These are phyloP conservation scores for Cavenderia fasciculata DNA, from an alignment of 78 protist genomes.

Conservation along the genomic window DNA sequence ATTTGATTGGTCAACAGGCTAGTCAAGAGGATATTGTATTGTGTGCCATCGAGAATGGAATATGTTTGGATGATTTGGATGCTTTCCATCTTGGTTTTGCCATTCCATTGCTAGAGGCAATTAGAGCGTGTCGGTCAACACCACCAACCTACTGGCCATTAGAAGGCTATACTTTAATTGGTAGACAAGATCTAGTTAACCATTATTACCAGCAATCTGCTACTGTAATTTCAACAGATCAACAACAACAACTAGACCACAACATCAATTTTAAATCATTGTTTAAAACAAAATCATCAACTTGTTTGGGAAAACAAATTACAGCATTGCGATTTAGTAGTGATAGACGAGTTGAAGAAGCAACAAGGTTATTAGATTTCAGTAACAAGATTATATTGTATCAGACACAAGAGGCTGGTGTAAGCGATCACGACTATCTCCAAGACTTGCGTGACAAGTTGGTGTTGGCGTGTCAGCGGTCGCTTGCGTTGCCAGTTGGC, in stretches of 20 bases:
- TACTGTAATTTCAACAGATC: background rate
- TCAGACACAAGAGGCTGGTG: slow-evolving; percentile 56
- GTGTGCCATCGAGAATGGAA: too few relatives aligned
- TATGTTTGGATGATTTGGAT: slow-evolving; percentile 49
- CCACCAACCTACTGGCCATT: slow-evolving; percentile 44
- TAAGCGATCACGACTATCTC: slow-evolving; percentile 63
- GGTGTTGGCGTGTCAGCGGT: slow-evolving; percentile 31
- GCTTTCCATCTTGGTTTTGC: slow-evolving; percentile 38
- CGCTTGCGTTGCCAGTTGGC: slow-evolving; percentile 69
- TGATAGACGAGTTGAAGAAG: slow-evolving; percentile 22
- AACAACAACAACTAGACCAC: background rate
- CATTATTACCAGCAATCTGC: background rate
- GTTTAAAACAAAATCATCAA: background rate
- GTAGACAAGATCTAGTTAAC: slow-evolving; percentile 38
- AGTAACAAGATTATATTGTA: background rate
- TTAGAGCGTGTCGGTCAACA: slow-evolving; percentile 37
- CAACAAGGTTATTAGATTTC: slow-evolving; percentile 15
- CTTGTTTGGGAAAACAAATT: slow-evolving; percentile 27
- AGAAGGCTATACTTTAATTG: slow-evolving; percentile 15
- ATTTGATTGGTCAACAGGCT: too few relatives aligned
- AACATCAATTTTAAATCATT: background rate
- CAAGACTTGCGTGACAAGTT: slow-evolving; percentile 14
- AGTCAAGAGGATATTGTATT: too few relatives aligned
- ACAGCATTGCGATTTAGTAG: slow-evolving; percentile 19
- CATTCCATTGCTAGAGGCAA: slow-evolving; percentile 55